Conservation (phyloP, 2,329 filamentous ascomycete genomes). For the Phialocephala subalpina region DNA sequence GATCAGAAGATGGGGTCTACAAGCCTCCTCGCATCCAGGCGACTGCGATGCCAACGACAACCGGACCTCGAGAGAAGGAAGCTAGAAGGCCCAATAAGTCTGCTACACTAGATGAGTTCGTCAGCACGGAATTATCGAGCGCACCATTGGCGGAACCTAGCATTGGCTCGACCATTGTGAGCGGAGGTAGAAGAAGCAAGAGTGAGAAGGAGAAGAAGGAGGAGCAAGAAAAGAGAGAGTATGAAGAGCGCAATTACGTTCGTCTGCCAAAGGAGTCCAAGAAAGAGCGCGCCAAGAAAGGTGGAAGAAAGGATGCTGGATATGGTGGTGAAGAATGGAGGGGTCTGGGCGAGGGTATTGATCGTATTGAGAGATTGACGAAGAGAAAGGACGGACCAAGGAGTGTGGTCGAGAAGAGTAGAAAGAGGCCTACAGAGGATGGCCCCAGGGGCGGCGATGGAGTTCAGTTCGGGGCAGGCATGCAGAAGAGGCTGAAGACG, state of each 20-base stretch:
- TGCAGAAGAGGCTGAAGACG: slow-evolving; percentile 72
- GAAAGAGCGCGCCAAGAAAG: slow-evolving; percentile 79
- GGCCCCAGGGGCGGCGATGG: slow-evolving; percentile 71
- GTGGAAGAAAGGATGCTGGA: slow-evolving; percentile 56
- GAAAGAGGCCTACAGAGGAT: slow-evolving; percentile 82
- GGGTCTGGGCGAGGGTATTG: slow-evolving; percentile 82
- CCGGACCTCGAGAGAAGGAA: slow-evolving; percentile 55
- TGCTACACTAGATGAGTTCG: slow-evolving; percentile 89
- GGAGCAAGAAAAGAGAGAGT: slow-evolving; percentile 81
- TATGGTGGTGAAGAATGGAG: slow-evolving; percentile 97
- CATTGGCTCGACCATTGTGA: slow-evolving; percentile 88
- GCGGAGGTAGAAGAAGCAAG: slow-evolving; percentile 81
- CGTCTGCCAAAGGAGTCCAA: slow-evolving; percentile 87
- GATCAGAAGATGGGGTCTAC: slow-evolving; percentile 75
- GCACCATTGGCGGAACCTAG: slow-evolving; percentile 87
- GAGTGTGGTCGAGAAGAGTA: slow-evolving; percentile 78
- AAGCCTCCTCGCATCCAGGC: slow-evolving; percentile 88
- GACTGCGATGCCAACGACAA: slow-evolving; percentile 77
- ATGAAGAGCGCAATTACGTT: slow-evolving; percentile 93
- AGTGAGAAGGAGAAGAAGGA: slow-evolving; percentile 77
- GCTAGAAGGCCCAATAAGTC: slow-evolving; percentile 75
- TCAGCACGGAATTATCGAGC: slow-evolving; percentile 81
- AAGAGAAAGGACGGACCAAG: slow-evolving; percentile 66
- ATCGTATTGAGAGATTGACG: slow-evolving; percentile 86
- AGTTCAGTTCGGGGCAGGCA: slow-evolving; percentile 75